Percentiles rank a stretch among this genome's conserved stretches.
These are phyloP conservation scores for Colletotrichum orbiculare DNA, from an alignment of 2,329 filamentous ascomycete species.

Conservation along the genomic window DNA sequence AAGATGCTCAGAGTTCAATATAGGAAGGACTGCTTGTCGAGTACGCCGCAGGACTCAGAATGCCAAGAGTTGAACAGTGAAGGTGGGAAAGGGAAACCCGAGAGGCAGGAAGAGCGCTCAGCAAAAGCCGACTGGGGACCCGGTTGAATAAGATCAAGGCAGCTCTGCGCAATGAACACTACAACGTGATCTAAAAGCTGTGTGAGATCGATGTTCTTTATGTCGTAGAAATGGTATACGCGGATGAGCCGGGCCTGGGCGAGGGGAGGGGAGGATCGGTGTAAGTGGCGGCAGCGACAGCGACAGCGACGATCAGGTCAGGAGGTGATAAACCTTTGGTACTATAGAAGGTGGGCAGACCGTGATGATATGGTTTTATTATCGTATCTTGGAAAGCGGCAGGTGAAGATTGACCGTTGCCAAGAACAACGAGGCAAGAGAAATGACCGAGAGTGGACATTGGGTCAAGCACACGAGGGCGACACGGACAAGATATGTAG, in stretches of 20 bases:
- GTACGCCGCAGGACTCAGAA: conserved; percentile 7
- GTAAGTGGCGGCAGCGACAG: conserved; percentile 1
- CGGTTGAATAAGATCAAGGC: not conserved
- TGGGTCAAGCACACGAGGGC: conserved; percentile 23
- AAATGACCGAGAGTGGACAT: conserved; percentile 9
- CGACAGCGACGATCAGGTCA: not conserved
- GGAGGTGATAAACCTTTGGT: not conserved
- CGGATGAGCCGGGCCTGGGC: not conserved
- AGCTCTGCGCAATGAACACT: conserved; percentile 15
- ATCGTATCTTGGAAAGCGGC: not conserved
- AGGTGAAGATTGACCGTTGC: conserved; percentile 16
- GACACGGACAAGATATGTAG: conserved; percentile 28
- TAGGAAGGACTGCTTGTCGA: not conserved
- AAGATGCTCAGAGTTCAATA: not conserved
- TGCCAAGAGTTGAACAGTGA: conserved; percentile 10
- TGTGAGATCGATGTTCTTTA: not conserved
- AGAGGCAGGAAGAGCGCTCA: not conserved
- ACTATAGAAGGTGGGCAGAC: not conserved
- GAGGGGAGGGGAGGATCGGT: conserved; percentile 6
- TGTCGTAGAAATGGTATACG: not conserved
- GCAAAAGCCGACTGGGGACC: not conserved
- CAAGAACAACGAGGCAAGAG: conserved; percentile 20
- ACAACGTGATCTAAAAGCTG: not conserved
- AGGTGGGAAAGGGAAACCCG: conserved; percentile 1
- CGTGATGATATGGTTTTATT: not conserved